Conservation (phyloP, 768 basidiomycete species). For the Hericium coralloides region DNA sequence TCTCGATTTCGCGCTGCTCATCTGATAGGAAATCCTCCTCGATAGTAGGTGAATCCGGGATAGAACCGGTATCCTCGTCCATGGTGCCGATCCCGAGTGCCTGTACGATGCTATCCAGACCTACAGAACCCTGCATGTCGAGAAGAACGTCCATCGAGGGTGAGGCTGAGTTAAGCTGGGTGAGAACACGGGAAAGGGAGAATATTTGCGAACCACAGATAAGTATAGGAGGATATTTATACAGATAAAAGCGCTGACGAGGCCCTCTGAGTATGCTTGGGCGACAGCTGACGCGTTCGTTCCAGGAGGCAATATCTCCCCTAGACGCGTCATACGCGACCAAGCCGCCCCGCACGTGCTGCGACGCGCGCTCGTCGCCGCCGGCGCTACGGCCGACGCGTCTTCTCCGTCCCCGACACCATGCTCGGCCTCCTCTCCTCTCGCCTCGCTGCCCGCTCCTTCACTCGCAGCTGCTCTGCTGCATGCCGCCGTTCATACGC, state of each 20-base stretch:
- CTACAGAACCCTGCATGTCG: conserved; percentile 5
- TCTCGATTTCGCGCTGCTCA: conserved; percentile 34
- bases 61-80: conserved; percentile 36
- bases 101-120: conserved; percentile 4
- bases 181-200: conserved; percentile 3
- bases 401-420: neutral
- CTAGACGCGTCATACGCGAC: no score
- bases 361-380: no score
- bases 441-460: neutral
- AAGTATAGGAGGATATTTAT: conserved; percentile 2
- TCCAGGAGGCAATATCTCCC: no score
- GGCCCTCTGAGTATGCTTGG: neutral
- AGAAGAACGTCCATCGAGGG: conserved; percentile 7
- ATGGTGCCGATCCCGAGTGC: conserved; percentile 34
- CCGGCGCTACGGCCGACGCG: no score
- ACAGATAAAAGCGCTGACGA: conserved; percentile 1
- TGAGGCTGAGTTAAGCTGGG: conserved; percentile 3
- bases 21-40: conserved; percentile 21
- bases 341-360: no score
- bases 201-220: conserved; percentile 10
- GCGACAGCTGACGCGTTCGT: conserved; percentile 2
- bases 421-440: neutral
- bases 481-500: neutral
- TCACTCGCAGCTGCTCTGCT: neutral
- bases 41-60: conserved; percentile 33